phyloP scores from a whole-genome alignment of 805 yeast genomes.

The Barnettozyma vustinii region DNA sequence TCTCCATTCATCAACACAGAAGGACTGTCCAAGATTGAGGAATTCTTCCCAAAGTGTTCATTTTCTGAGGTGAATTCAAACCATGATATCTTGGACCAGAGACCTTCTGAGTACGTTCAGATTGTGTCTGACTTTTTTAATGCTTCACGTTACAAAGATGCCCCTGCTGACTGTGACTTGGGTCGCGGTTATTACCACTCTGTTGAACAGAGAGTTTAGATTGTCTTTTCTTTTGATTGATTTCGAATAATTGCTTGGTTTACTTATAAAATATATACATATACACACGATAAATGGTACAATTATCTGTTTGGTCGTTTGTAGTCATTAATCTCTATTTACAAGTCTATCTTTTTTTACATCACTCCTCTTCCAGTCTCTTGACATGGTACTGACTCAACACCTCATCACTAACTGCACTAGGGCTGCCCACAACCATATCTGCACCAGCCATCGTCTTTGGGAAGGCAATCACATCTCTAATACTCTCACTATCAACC shows the following conservation, averaged over 20 bases:
- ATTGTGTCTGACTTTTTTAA: constrained; percentile 26
- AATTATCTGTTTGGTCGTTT: neutral
- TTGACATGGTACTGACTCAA: constrained; percentile 51
- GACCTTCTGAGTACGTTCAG: constrained; percentile 30
- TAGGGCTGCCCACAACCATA: constrained; percentile 83
- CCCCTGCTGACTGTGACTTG: constrained; percentile 10
- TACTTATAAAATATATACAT: neutral
- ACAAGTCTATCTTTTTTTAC: neutral
- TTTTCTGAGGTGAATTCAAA: constrained; percentile 22
- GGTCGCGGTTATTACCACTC: constrained; percentile 2
- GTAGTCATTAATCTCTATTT: neutral
- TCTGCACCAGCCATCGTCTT: constrained; percentile 87
- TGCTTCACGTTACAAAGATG: constrained; percentile 16
- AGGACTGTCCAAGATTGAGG: constrained; percentile 17
- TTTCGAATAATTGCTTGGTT: neutral
- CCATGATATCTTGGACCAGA: constrained; percentile 38
- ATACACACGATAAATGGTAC: neutral
- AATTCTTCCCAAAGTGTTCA: constrained; percentile 24
- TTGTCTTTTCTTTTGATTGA: neutral
- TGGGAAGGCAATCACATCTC: constrained; percentile 96
- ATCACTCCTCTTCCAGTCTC: constrained; percentile 4
- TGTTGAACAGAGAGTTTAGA: neutral
- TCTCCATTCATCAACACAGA: constrained; percentile 23
- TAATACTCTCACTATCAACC: constrained; percentile 65
- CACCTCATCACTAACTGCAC: constrained; percentile 45